Evolutionary conservation across 75 land plant genomes (phyloP), one percentile per base, ranked within the genome.

Genomic region (Adiantum capillusveneris): DNA sequence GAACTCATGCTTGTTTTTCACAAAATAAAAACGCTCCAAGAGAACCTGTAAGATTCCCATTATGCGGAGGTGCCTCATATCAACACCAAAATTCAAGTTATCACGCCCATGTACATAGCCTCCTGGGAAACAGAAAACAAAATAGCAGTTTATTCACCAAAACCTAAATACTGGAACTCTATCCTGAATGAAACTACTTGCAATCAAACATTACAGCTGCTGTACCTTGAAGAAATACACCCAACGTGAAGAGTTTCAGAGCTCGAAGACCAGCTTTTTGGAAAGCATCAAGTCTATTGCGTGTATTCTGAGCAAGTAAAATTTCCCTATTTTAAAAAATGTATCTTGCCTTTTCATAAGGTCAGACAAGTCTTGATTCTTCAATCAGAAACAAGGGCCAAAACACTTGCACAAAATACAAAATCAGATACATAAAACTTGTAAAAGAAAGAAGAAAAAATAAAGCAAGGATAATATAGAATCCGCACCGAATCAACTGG

Each of bases 11-110:
- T n/a, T n/a, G n/a, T n/a, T n/a, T n/a, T n/a, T n/a, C n/a, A n/a
- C n/a, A n/a, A n/a, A n/a, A n/a, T n/a, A n/a, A n/a, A n/a, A n/a
- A n/a, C n/a, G n/a, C n/a, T n/a, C n/a, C n/a, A n/a, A 34, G 28
- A 16, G 25, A 30, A 84, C 88, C 85, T 84, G 88, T 31, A 84
- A 74, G 62, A 84, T 78, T 24, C 88, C 88, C 49, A 77, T 64
- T 71, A 63, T 72, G 0, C 88, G 73, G 39, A 84, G 62, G 17
- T 39, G 62, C 51, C 69, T 65, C 19, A 84, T 34, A 36, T 84
- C 74, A 63, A 84, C 81, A 56, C 88, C 88, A 70, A 48, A 84
- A 25, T 78, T 69, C 64, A 84, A 57, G 43, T 79, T 66, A 54
- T 68, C 65, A 30, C 65, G 16, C 16, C 84, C 79, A 69, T 84